Conservation (phyloP, 164 flowering plant species). For the Aristolochia contorta region DNA sequence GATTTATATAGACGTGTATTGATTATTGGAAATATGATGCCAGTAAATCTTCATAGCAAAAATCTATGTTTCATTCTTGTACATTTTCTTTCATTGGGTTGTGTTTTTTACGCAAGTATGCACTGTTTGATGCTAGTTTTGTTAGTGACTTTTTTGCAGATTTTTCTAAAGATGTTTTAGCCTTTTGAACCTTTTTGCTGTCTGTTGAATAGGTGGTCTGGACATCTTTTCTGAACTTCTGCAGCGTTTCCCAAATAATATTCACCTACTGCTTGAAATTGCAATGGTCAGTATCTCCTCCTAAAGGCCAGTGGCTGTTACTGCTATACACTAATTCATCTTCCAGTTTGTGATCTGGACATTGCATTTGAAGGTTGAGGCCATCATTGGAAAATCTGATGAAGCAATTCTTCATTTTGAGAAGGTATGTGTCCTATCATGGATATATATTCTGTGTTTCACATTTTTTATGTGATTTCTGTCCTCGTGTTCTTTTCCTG, state of each 20-base stretch:
- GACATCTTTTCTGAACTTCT: slow-evolving; percentile 72
- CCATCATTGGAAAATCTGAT: slow-evolving; percentile 73
- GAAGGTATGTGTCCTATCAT: slow-evolving; percentile 38
- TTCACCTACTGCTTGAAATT: slow-evolving; percentile 72
- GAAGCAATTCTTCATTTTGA: slow-evolving; percentile 91
- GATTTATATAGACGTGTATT: too few species aligned
- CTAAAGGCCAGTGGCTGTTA: not conserved
- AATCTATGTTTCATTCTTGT: too few species aligned
- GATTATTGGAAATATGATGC: too few species aligned
- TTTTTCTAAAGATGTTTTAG: too few species aligned
- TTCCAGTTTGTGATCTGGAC: not conserved
- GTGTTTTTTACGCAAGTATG: too few species aligned
- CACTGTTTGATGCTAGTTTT: too few species aligned
- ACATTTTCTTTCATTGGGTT: too few species aligned
- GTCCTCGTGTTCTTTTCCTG: slow-evolving; percentile 6
- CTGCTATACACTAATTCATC: not conserved
- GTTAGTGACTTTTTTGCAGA: too few species aligned
- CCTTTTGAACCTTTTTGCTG: not conserved
- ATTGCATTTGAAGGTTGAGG: slow-evolving; percentile 61
- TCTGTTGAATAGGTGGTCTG: slow-evolving; percentile 61
- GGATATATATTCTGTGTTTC: not conserved
- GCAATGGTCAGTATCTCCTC: slow-evolving; percentile 58
- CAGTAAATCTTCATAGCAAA: too few species aligned
- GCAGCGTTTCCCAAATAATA: slow-evolving; percentile 84
- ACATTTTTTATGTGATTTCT: not conserved